Evolutionary conservation across 2,329 filamentous ascomycete species (phyloP).

Genomic region (Hymenoscyphus occultus): DNA sequence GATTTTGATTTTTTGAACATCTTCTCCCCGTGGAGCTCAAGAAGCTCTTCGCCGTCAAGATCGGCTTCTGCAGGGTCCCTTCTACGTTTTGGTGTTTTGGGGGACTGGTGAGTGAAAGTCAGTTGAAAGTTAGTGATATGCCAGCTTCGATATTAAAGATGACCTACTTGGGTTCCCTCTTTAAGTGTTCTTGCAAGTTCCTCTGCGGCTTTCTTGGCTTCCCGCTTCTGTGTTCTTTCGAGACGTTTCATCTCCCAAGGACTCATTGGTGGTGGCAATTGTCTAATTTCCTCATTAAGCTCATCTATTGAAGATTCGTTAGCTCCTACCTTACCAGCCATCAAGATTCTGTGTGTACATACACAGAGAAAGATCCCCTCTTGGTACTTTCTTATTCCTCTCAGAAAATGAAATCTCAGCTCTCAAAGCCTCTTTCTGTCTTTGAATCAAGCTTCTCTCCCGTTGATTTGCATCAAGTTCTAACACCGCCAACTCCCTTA

Average conservation of each 20-base stretch:
- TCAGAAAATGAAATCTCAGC: slow-evolving; percentile 2
- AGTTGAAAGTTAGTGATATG: not conserved
- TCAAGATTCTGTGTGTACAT: not conserved
- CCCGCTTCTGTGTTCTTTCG: not conserved
- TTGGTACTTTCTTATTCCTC: not conserved
- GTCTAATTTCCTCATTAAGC: not conserved
- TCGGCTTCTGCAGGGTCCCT: slow-evolving; percentile 12
- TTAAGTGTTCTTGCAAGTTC: not conserved
- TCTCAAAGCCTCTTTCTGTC: slow-evolving; percentile 7
- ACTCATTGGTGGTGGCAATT: not conserved
- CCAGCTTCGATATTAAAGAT: not conserved
- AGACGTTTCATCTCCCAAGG: not conserved
- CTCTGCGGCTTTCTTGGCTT: not conserved
- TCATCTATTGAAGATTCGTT: not conserved
- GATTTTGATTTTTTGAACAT: slow-evolving; percentile 4
- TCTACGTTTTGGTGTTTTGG: slow-evolving; percentile 17
- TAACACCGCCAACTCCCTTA: not conserved
- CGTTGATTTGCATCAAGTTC: not conserved
- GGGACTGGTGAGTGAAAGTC: not conserved
- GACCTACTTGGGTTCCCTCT: not conserved
- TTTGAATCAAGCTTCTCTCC: slow-evolving; percentile 5
- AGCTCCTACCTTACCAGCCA: too few relatives aligned
- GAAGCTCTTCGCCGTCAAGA: slow-evolving; percentile 27
- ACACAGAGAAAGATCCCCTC: slow-evolving; percentile 1
- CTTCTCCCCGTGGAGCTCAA: slow-evolving; percentile 11